Evolutionary conservation across 495 filamentous ascomycete genomes (phyloP), one percentile per base, ranked within the genome.

Genomic region (Entonaema liquescens): DNA sequence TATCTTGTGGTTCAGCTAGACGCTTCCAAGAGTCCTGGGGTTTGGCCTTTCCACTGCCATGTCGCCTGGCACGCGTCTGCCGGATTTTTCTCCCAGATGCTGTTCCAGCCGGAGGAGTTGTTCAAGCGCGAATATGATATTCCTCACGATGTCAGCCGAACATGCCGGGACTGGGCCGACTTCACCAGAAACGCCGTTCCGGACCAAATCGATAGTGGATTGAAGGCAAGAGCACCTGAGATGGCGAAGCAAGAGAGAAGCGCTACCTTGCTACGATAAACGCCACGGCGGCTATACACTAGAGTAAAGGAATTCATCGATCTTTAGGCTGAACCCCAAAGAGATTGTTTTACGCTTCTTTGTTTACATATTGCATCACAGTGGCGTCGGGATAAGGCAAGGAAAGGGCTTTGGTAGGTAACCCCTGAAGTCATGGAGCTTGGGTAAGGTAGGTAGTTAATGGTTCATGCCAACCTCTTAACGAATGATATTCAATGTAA

Each of bases 11-110:
- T 87, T n/a, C 85, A 88, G 67, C 79, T 84, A n/a, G 81, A 84
- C 36, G 75, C 74, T 1, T 65, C 60, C 11, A 73, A 79, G 19
- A 84, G 86, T 60, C 83, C 87, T 0, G 86, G 87, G 6, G 77
- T 85, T 23, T 90, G 87, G 87, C 81, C 85, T 0, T 83, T 89
- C 71, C 86, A 89, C 75, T 88, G 85, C 76, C 86, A 89, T 78
- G 81, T 87, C 31, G 83, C 85, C 8, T 88, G 85, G 86, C 86
- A 89, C 73, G 74, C 85, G 0, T 81, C 79, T n/a, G 84, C 74
- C 5, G 87, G 87, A 26, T 82, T 89, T 63, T 83, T 86, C 62
- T 68, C 83, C 52, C 80, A 82, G 58, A 75, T 88, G 40, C 31
- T 88, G 5, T 82, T 85, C 65, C 63, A 74, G 49, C 81, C 83